Base-by-base conservation (phyloP, 805 yeast species). In the Kockiozyma suomiensis region DNA sequence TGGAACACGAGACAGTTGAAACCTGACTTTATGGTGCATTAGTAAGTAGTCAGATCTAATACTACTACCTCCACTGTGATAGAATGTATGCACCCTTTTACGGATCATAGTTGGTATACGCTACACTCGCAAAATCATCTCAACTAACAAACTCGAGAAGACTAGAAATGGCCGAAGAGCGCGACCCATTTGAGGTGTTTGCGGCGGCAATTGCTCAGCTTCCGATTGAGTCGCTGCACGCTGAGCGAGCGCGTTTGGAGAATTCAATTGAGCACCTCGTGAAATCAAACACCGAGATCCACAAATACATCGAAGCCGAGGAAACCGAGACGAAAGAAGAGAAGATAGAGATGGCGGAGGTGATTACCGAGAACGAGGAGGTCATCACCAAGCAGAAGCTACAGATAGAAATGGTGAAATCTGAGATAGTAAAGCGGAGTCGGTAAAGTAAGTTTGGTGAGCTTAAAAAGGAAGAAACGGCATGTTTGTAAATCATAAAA, bases 261-360 rank as follows among this genome's bases (percentile, higher is more conserved):
- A 72, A 69, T 60, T 67, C 72, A 35, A 69, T 70, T 17, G 51
- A 30, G 46, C 75, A 72, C 54, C 59, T 72, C 23, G 48, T 52
- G 47, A 55, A 71, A 43, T 70, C 75, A 28, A 72, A 72, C 58
- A 50, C 49, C 4, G 72, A 69, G 48, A 58, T 72, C 15, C 50
- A 53, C 37, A 64, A 60, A 30, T 66, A 50, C 53, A 49, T 58
- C 7, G 54, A 50, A 32, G 69, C 68, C 30, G 62, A 43, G 32
- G 63, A 19, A 8, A 63, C 56, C 19, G 67, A 62, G 32, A 41
- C 38, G 23, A 64, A 35, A 12, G 56, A 37, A 26, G 66, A 56
- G 45, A 35, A 59, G 33, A 10, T 7, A 12, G 68, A 62, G 49
- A 37, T 65, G 51, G 35, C 28, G 42, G 51, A 25, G 28, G 64